These are phyloP conservation scores for Apiospora hydei DNA, from an alignment of 2,329 filamentous ascomycete species.

Conservation along the genomic window DNA sequence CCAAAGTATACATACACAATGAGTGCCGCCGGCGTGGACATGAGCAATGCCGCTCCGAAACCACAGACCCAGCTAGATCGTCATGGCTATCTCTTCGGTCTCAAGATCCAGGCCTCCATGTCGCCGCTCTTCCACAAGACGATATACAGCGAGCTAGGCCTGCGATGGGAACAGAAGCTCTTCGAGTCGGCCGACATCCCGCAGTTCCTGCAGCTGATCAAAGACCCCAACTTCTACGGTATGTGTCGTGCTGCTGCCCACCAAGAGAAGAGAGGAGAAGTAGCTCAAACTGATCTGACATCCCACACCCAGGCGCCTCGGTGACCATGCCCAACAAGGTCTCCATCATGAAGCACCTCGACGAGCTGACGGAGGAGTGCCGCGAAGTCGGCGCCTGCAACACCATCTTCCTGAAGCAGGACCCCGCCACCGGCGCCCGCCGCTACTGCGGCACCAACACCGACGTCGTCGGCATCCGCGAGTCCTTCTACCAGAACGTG, in stretches of 20 bases:
- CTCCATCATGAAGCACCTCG: conserved; percentile 74
- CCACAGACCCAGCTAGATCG: conserved; percentile 43
- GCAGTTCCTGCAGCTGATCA: conserved; percentile 58
- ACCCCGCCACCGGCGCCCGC: conserved; percentile 49
- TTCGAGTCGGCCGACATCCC: conserved; percentile 60
- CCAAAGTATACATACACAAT: not conserved
- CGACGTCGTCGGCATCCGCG: conserved; percentile 79
- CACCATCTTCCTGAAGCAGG: conserved; percentile 72
- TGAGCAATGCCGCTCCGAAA: not conserved
- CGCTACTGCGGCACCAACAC: conserved; percentile 79
- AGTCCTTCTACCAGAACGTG: conserved; percentile 70
- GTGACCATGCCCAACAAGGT: conserved; percentile 90
- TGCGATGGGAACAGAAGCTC: conserved; percentile 60
- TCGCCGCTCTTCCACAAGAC: conserved; percentile 62
- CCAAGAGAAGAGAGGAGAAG: not conserved
- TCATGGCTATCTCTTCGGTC: conserved; percentile 64
- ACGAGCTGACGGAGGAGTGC: conserved; percentile 76
- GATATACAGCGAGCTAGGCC: conserved; percentile 58
- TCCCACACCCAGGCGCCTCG: conserved; percentile 59
- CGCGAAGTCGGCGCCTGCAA: conserved; percentile 80
- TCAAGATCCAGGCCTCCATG: conserved; percentile 62
- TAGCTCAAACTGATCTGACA: not conserved
- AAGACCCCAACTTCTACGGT: conserved; percentile 69
- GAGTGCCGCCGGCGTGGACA: not conserved
- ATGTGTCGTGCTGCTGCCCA: conserved; percentile 31